Evolutionary conservation across 2,329 filamentous ascomycete species (phyloP), one percentile per base, ranked within the genome.

Genomic region (Chrysosporium queenslandicum): DNA sequence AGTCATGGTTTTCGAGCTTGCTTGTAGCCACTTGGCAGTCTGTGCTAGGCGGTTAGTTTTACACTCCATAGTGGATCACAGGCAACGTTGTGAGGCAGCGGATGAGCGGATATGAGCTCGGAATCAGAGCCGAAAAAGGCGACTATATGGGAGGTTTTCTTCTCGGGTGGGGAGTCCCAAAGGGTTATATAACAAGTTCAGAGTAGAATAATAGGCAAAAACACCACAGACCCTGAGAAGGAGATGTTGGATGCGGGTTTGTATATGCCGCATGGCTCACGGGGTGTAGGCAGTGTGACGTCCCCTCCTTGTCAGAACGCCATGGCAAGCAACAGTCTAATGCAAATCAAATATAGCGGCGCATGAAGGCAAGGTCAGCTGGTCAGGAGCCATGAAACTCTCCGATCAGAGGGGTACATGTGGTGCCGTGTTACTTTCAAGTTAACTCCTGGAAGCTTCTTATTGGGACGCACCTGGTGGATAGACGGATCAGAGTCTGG

Each of bases 41-140:
- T 53, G 50, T 20, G 49, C 47, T 43, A 56, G 39, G 49, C 56
- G 55, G 41, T 58, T 58, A 56, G 56, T 55, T 53, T 55, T 59
- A 47, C 58, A 56, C 53, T 58, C 56, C 58, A 59, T 59, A 34
- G n/a, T 27, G 23, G 12, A 29, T 11, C 9, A 16, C 40, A 23
- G 9, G 40, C 4, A 12, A 41, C 3, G 14, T 11, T 41, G n/a
- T n/a, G n/a, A n/a, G n/a, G n/a, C n/a, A n/a, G n/a, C n/a, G n/a
- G n/a, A n/a, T n/a, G n/a, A n/a, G n/a, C n/a, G n/a, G n/a, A n/a
- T n/a, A 41, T 14, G 12, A 16, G 2, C 7, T 6, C 2, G 40
- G 23, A 16, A 23, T 32, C 36, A 39, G 20, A 21, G 6, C 3
- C 47, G 2, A 41, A 20, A 30, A 30, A 50, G 18, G 21, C 8